phyloP scores from a whole-genome alignment of 2,329 filamentous ascomycete species.

The Colletotrichum camelliae region DNA sequence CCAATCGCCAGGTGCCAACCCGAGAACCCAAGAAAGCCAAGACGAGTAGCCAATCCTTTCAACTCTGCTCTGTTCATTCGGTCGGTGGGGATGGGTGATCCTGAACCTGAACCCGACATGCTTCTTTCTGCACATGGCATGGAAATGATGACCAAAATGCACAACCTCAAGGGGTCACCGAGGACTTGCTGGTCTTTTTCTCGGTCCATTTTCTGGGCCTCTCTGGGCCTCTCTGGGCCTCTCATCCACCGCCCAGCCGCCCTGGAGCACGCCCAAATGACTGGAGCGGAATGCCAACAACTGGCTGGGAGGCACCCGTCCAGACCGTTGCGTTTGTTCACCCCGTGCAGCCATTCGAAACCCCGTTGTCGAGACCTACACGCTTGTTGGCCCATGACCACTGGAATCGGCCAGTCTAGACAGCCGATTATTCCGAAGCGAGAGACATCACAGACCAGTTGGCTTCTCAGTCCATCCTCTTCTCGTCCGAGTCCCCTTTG shows the following conservation, averaged over 20 bases:
- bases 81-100: not conserved
- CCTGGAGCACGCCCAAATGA: conserved; percentile 3
- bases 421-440: not conserved
- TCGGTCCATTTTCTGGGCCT: not conserved
- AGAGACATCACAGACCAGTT: not conserved
- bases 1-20: not conserved
- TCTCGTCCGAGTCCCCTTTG: not conserved
- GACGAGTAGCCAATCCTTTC: not conserved
- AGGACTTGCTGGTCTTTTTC: not conserved
- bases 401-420: not conserved
- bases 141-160: not conserved
- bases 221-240: not conserved
- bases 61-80: not conserved
- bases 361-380: not conserved
- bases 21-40: not conserved
- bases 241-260: conserved; percentile 11
- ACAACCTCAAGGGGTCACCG: not conserved
- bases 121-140: conserved; percentile 1
- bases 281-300: not conserved
- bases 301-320: conserved; percentile 3
- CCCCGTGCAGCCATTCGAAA: not conserved
- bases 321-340: not conserved
- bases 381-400: not conserved
- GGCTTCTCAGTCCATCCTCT: not conserved
- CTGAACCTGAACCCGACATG: conserved; percentile 1